Base-by-base conservation (phyloP, 2,329 filamentous ascomycete genomes). In the Davidsoniella virescens region DNA sequence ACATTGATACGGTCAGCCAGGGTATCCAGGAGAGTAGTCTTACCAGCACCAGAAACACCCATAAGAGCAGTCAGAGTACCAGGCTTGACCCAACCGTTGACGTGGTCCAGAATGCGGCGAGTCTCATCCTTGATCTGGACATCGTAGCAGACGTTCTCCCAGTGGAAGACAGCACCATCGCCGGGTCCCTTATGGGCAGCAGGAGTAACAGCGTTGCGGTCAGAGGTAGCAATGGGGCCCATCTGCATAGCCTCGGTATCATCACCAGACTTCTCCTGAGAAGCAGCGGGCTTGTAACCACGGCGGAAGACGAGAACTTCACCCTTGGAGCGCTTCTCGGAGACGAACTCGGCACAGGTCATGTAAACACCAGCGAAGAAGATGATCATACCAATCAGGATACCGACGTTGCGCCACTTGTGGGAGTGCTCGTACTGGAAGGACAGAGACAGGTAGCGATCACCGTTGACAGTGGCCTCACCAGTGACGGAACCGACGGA, bases 1-100 rank as follows among this genome's bases (percentile, higher is more conserved):
- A 78, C 72, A 0, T 69, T 73, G 0, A 70, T 75, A 14, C 80
- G 67, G 42, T 68, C 63, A 2, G 67, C 67, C 4, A 69, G 58
- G 2, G 63, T 64, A 49, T 69, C 66, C 1, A 69, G 57, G 5
- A 69, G 61, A 0, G 67, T 69, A 1, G 67, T 69, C 56, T 69
- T 69, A 0, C 67, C 67, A 0, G 67, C 67, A 23, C 67, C 67
- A 18, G 59, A 76, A 0, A 79, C 76, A 39, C 80, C 76, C 76
- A 80, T 80, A 5, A 93, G 69, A 1, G 86, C 87, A 2, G 87
- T 94, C 33, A 93, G 66, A 1, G 84, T 93, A 26, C 87, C 87
- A 0, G 87, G 87, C 62, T 88, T 88, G 51, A 94, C 85, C 84
- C 85, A 94, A 5, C 87, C 87, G 56, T 84, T 78, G 1, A 94